Percentiles rank a stretch among this genome's conserved stretches.
Conservation (phyloP, 2,329 filamentous ascomycete species). For the Cladosporium sp. region DNA sequence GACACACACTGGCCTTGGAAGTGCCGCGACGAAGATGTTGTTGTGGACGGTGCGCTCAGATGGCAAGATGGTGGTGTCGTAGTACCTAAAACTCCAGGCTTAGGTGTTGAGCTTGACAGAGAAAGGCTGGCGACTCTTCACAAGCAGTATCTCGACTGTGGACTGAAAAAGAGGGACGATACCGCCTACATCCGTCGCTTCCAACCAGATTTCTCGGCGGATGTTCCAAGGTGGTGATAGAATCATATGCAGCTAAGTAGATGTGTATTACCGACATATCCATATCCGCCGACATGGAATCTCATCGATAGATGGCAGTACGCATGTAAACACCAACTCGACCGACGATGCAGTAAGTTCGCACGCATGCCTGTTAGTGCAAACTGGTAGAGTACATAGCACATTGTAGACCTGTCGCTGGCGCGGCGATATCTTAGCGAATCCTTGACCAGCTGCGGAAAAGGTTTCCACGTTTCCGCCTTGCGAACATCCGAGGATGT, state of each 20-base stretch:
- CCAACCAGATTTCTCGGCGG: conserved; percentile 7
- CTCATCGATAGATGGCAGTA: not conserved
- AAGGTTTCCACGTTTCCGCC: not conserved
- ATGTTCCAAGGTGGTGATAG: not conserved
- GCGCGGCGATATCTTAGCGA: not conserved
- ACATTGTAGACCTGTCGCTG: not conserved
- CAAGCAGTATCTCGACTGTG: conserved; percentile 7
- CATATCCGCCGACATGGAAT: too few species aligned
- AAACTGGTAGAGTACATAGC: not conserved
- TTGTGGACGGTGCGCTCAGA: conserved; percentile 1
- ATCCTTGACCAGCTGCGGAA: not conserved
- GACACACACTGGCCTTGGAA: conserved; percentile 15
- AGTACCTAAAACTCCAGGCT: not conserved
- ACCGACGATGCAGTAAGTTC: too few species aligned
- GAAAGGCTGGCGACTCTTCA: conserved; percentile 2
- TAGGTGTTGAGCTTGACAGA: conserved; percentile 8
- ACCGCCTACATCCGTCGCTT: conserved; percentile 5
- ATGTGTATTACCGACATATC: too few species aligned
- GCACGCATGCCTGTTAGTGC: too few species aligned
- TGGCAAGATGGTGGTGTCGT: conserved; percentile 10
- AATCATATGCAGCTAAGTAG: not conserved
- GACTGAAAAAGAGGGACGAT: conserved; percentile 9
- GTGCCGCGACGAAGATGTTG: conserved; percentile 1
- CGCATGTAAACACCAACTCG: not conserved
- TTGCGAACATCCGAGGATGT: not conserved